Base-by-base conservation (phyloP, 345 rosid genomes). In the Arabis alpina region DNA sequence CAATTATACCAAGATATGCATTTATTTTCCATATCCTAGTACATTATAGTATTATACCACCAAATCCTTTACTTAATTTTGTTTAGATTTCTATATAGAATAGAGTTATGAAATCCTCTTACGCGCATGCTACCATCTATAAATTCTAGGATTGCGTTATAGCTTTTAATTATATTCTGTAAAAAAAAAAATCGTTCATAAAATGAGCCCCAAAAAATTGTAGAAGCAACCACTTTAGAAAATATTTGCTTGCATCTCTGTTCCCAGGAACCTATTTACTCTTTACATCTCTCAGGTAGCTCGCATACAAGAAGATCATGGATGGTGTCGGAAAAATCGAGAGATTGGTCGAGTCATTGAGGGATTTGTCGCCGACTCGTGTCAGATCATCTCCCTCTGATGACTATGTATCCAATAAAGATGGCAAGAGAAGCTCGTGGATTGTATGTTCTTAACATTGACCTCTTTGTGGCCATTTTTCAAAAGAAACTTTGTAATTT, bases 301-400 rank as follows among this genome's bases (percentile, higher is more conserved):
- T 48, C 6, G 11, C 28, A 8, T 49, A 39, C 28, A 60, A 23
- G 61, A 81, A 79, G 28, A 80, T 24, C 2, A 71, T 28, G 53
- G 43, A 23, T 2, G 61, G 5, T 24, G 64, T 67, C 4, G 56
- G 73, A 14, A 85, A 81, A 67, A 71, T 74, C 48, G 80, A 79
- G 70, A 70, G 85, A 34, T 89, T 86, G 92, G 79, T 91, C 8
- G 86, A 87, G 68, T 89, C 92, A 1, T 79, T 91, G 87, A 85
- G 89, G 76, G 86, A 88, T 52, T 85, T 88, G 50, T 93, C 98
- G 1, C 96, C 98, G 14, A 74, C 92, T 28, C 92, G 86, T 32
- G 36, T 64, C 68, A 83, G 77, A 71, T 70, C 93, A 27, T 57
- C 61, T n/a, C 23, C 40, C 8, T 42, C 73, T 2, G 71, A 78